Evolutionary conservation across 495 filamentous ascomycete genomes (phyloP).

Genomic region (Schizothecium vesticola): DNA sequence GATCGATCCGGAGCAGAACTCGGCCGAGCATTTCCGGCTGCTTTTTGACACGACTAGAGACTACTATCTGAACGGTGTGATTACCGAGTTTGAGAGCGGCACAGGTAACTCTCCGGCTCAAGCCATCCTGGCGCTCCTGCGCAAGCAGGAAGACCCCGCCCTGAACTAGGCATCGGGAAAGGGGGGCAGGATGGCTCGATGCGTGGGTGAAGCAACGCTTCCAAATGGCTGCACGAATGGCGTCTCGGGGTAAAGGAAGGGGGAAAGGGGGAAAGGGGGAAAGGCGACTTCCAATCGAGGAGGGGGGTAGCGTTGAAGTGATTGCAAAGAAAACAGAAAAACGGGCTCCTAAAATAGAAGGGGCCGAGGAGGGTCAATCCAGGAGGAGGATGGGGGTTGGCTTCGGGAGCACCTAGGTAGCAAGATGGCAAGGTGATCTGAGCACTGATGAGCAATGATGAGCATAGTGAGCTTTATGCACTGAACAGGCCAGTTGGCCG

Average conservation of each 20-base stretch:
- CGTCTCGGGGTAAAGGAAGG: background rate
- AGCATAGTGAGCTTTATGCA: slow-evolving; percentile 15
- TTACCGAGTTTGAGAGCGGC: slow-evolving; percentile 67
- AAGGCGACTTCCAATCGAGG: background rate
- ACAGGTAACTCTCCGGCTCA: slow-evolving; percentile 75
- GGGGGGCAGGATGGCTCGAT: background rate
- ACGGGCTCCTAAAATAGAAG: background rate
- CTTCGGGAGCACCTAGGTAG: background rate
- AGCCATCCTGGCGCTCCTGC: slow-evolving; percentile 58
- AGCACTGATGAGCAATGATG: background rate
- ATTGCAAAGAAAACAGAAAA: background rate
- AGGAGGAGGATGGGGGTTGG: background rate
- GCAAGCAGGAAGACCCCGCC: slow-evolving; percentile 46
- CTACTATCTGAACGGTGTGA: slow-evolving; percentile 78
- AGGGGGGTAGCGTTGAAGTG: background rate
- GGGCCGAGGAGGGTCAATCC: background rate
- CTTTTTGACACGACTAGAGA: slow-evolving; percentile 95
- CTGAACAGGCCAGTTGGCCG: background rate
- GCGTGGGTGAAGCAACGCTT: background rate
- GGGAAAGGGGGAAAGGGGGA: background rate
- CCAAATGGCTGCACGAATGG: background rate
- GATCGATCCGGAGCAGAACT: slow-evolving; percentile 56
- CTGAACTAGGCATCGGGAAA: slow-evolving; percentile 12
- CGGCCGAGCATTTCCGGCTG: slow-evolving; percentile 66
- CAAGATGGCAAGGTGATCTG: background rate